Evolutionary conservation across 2,329 filamentous ascomycete genomes (phyloP).

Genomic region (Arthrobotrys megalospora): DNA sequence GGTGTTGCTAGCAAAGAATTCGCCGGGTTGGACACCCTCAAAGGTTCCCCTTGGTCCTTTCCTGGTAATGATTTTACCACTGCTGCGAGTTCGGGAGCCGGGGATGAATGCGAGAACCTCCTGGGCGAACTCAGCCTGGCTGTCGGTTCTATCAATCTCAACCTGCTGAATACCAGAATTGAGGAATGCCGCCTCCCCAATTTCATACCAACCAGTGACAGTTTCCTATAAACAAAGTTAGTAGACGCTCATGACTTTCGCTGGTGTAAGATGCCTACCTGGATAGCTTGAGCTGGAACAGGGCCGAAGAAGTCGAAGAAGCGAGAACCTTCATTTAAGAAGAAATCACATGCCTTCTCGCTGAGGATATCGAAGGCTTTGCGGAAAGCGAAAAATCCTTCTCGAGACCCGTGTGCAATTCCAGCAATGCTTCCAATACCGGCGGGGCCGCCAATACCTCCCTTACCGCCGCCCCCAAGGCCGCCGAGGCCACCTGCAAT

Average conservation of each 20-base stretch:
- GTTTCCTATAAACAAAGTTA: slow-evolving; percentile 40
- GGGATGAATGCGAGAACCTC: slow-evolving; percentile 10
- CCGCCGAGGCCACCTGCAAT: slow-evolving; percentile 7
- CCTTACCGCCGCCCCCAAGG: slow-evolving; percentile 13
- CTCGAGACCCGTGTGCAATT: slow-evolving; percentile 9
- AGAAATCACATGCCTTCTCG: slow-evolving; percentile 54
- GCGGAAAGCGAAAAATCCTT: slow-evolving; percentile 47
- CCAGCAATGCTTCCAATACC: neutral
- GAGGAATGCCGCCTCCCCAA: neutral
- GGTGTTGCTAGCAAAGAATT: slow-evolving; percentile 39
- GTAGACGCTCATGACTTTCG: neutral
- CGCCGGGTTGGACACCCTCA: slow-evolving; percentile 34
- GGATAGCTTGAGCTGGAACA: slow-evolving; percentile 34
- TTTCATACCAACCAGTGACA: slow-evolving; percentile 30
- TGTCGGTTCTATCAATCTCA: neutral
- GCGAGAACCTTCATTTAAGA: slow-evolving; percentile 38
- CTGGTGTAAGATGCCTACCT: slow-evolving; percentile 20
- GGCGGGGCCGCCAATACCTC: neutral
- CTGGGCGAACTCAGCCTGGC: neutral
- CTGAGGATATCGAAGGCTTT: slow-evolving; percentile 46
- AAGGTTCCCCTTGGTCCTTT: slow-evolving; percentile 40
- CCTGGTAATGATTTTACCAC: neutral
- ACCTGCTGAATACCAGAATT: slow-evolving; percentile 5
- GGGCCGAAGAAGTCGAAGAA: slow-evolving; percentile 52
- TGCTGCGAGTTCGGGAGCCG: no score